Evolutionary conservation across 2,329 filamentous ascomycete genomes (phyloP).

Genomic region (Claviceps pazoutovae): DNA sequence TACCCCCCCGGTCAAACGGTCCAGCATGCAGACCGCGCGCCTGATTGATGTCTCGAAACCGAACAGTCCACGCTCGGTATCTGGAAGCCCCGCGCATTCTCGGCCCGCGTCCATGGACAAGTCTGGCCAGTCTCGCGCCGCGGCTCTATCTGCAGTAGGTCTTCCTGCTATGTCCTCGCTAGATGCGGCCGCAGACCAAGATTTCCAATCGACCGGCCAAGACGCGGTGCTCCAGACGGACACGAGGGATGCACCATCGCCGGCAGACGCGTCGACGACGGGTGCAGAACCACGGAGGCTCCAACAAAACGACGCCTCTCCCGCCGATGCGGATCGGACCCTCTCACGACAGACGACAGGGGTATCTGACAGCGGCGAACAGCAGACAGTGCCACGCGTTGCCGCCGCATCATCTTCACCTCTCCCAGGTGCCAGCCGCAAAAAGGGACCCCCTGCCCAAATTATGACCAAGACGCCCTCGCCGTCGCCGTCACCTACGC

Average conservation of each 20-base stretch:
- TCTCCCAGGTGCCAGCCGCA: not conserved
- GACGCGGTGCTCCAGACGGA: not conserved
- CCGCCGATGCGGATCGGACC: conserved; percentile 1
- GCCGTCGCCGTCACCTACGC: not conserved
- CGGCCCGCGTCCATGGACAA: conserved; percentile 33
- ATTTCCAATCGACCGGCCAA: not conserved
- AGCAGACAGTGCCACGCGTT: not conserved
- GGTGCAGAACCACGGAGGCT: not conserved
- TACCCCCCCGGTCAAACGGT: conserved; percentile 23
- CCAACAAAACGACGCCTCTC: not conserved
- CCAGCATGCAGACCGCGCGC: conserved; percentile 42
- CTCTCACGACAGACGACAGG: not conserved
- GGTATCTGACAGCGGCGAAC: not conserved
- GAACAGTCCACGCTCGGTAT: conserved; percentile 30
- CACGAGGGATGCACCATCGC: not conserved
- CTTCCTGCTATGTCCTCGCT: conserved; percentile 24
- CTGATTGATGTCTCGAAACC: conserved; percentile 42
- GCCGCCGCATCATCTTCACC: too few relatives aligned
- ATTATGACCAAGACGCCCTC: not conserved
- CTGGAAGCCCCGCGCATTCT: conserved; percentile 37
- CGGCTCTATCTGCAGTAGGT: conserved; percentile 26
- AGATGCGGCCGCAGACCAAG: conserved; percentile 23
- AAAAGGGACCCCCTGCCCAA: not conserved
- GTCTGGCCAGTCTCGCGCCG: conserved; percentile 26
- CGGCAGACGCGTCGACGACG: not conserved